A percentile compares a stretch with the other conserved stretches of the same genome.
These are phyloP conservation scores for Bruguiera parviflora DNA, from an alignment of 345 rosid genomes.

Conservation along the genomic window DNA sequence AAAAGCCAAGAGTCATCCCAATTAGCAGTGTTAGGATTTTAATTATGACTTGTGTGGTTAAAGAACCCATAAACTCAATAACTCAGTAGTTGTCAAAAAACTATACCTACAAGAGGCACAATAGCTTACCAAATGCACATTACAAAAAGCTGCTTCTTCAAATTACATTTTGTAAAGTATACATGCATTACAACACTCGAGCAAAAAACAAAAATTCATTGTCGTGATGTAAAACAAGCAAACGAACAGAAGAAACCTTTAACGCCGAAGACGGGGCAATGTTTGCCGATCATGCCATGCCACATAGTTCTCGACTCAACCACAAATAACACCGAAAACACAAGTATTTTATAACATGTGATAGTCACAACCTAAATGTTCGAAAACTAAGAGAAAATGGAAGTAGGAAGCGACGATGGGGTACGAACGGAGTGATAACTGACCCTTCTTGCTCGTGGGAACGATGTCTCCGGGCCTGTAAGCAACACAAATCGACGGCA, in stretches of 20 bases:
- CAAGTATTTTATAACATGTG: slow-evolving; percentile 6
- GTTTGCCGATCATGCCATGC: slow-evolving; percentile 94
- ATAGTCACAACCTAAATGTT: not conserved
- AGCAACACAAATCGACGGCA: slow-evolving; percentile 48
- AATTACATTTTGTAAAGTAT: slow-evolving; percentile 65
- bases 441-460: too few species aligned
- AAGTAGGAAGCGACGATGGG: not conserved
- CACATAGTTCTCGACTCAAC: slow-evolving; percentile 83
- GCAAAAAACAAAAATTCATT: not conserved
- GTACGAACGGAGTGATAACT: slow-evolving; percentile 63
- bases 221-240: not conserved
- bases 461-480: slow-evolving; percentile 90
- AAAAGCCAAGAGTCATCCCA: slow-evolving; percentile 6
- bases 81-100: too few species aligned
- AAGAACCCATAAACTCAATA: too few species aligned
- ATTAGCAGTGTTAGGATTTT: not conserved
- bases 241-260: slow-evolving; percentile 49
- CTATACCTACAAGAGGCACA: not conserved
- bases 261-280: slow-evolving; percentile 85
- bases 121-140: slow-evolving; percentile 68
- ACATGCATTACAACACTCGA: not conserved
- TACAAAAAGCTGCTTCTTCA: slow-evolving; percentile 77
- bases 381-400: not conserved
- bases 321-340: slow-evolving; percentile 17
- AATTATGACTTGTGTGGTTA: too few species aligned